phyloP scores from a whole-genome alignment of 108 stramenopile genomes.

The Thalassiosira profunda region DNA sequence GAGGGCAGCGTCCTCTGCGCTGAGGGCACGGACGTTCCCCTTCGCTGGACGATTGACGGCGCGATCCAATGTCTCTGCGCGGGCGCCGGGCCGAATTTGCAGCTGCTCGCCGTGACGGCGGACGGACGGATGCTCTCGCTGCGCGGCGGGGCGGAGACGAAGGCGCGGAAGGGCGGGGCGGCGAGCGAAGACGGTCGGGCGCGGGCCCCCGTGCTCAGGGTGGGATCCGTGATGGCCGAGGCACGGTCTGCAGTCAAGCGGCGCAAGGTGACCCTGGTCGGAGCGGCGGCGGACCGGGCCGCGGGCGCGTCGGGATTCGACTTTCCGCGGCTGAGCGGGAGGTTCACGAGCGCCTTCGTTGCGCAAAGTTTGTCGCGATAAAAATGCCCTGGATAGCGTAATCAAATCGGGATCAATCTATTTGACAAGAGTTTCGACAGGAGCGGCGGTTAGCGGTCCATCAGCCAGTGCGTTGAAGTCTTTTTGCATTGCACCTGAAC shows the following conservation, averaged over 20 bases:
- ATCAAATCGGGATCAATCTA: too few relatives aligned
- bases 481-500: too few relatives aligned
- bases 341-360: constrained; percentile 64
- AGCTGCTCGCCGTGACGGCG: constrained; percentile 37
- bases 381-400: too few relatives aligned
- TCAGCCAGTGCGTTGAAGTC: too few relatives aligned
- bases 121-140: constrained; percentile 35
- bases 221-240: constrained; percentile 11
- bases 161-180: not conserved
- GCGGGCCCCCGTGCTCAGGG: constrained; percentile 29
- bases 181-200: constrained; percentile 18
- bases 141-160: constrained; percentile 2
- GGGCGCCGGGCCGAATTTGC: constrained; percentile 8
- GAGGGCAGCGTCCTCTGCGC: constrained; percentile 18
- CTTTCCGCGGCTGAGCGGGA: constrained; percentile 59
- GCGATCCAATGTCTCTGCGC: constrained; percentile 30
- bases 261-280: constrained; percentile 40
- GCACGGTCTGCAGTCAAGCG: too few relatives aligned
- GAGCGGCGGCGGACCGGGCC: too few relatives aligned
- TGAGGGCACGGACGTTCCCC: constrained; percentile 9
- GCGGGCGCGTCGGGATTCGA: constrained; percentile 44
- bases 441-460: too few relatives aligned
- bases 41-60: constrained; percentile 31
- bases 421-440: too few relatives aligned
- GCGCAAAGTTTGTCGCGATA: too few relatives aligned